Evolutionary conservation across 306 rosid species (phyloP), one percentile per base, ranked within the genome.

Genomic region (Carpinus viminea): DNA sequence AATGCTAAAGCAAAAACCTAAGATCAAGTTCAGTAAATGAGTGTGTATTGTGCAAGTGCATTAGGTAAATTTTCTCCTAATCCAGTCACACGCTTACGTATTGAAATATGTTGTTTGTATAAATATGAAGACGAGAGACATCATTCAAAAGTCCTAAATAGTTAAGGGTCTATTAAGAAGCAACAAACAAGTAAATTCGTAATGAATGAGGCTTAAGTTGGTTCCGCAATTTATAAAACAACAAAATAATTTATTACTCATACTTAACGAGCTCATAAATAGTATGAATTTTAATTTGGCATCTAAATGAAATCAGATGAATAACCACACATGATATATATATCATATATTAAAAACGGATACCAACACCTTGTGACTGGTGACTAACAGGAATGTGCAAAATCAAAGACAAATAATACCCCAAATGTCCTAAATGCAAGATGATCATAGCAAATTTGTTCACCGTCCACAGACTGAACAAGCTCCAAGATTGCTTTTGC

Each of bases 391-490:
- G 20, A 17, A 8, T 5, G 20, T 2, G n/a, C 16, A 9, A 52
- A 61, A 64, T 12, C 28, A 78, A 69, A 76, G 68, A 50, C 15
- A 54, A 34, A 54, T 80, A 75, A n/a, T 91, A 95, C 98, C 93
- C 97, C 97, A 82, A 91, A 87, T 28, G 99, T 95, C 71, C 99
- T 90, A 81, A 95, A 95, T 24, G 99, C 99, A 68, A 95, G 79
- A 85, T 95, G 99, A 79, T 95, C 99, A 81, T 91, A 90, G 87
- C 88, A 86, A 74, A 95, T 76, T 43, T 78, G 81, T 48, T 86
- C 81, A 34, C 86, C 72, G 15, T 88, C 93, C 53, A 41, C 83
- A 18, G 96, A 90, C 45, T 80, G 89, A 89, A 93, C 93, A 82
- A 89, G 94, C 68, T 93, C 96, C 88, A 95, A 85, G 51, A 95